Percentiles rank a stretch among this genome's conserved stretches.
These are phyloP conservation scores for Handroanthus guayacan DNA, from an alignment of 257 asterid species.

Conservation along the genomic window DNA sequence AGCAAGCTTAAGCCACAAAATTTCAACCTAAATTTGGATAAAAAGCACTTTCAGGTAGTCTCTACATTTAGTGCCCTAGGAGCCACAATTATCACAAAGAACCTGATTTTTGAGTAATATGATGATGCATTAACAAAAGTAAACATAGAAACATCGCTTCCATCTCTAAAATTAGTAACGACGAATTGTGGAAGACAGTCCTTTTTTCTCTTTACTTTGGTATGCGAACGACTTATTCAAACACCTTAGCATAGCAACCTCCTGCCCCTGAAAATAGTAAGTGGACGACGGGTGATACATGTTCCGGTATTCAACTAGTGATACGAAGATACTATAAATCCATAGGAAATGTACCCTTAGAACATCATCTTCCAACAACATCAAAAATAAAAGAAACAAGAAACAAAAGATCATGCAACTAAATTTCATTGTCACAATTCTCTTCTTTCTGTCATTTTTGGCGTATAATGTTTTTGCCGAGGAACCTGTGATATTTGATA, in stretches of 20 bases:
- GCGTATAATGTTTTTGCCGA: conserved; percentile 14
- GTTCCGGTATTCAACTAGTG: neutral
- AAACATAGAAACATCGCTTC: no score
- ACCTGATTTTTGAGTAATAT: neutral
- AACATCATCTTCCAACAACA: no score
- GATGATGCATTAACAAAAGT: no score
- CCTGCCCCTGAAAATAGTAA: neutral
- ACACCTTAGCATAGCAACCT: neutral
- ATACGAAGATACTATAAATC: conserved; percentile 18
- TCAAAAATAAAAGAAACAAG: neutral
- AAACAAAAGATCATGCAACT: conserved; percentile 10
- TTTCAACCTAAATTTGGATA: conserved; percentile 23
- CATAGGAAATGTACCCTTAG: no score
- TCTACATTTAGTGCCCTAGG: neutral
- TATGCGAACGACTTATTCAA: neutral
- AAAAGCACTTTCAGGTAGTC: neutral
- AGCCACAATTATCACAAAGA: conserved; percentile 5
- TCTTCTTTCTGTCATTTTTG: conserved; percentile 24
- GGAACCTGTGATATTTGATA: conserved; percentile 17
- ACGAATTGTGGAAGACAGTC: neutral
- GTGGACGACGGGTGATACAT: neutral
- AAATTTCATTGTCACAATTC: neutral
- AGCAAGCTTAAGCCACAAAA: conserved; percentile 24
- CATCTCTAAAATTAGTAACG: neutral
- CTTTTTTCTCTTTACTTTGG: neutral